phyloP scores from a whole-genome alignment of 1,284 basidiomycete species.

The Malassezia obtusa region DNA sequence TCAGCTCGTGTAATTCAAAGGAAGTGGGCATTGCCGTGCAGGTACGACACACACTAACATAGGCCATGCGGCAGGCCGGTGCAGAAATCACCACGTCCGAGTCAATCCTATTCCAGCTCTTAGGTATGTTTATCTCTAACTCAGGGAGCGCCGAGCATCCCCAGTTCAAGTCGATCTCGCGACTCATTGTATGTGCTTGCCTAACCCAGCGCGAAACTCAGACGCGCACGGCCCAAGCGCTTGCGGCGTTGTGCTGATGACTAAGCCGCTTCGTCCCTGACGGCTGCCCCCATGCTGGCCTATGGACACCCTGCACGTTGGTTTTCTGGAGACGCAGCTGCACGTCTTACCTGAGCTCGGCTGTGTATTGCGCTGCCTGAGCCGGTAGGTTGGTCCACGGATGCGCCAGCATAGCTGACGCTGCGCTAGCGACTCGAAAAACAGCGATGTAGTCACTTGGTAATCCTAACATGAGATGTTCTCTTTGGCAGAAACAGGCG shows the following conservation, averaged over 20 bases:
- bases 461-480: conserved; percentile 15
- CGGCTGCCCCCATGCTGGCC: neutral
- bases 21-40: neutral
- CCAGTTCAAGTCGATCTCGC: neutral
- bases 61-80: neutral
- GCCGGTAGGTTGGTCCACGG: neutral
- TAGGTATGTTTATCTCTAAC: neutral
- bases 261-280: neutral
- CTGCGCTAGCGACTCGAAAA: conserved; percentile 2
- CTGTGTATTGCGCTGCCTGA: neutral
- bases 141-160: neutral
- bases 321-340: conserved; percentile 6
- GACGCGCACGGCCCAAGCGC: neutral
- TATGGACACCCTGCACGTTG: conserved; percentile 3
- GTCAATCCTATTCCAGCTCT: neutral
- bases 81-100: neutral
- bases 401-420: conserved; percentile 2
- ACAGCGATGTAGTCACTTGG: conserved; percentile 7
- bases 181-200: neutral
- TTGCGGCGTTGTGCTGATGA: neutral
- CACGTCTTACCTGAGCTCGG: neutral
- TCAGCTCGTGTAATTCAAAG: neutral
- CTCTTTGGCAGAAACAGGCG: neutral
- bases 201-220: conserved; percentile 1
- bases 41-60: neutral